Percentiles rank a stretch among this genome's conserved stretches.
These are phyloP conservation scores for Eimeria brunetti DNA, from an alignment of 169 alveolate species.

Conservation along the genomic window DNA sequence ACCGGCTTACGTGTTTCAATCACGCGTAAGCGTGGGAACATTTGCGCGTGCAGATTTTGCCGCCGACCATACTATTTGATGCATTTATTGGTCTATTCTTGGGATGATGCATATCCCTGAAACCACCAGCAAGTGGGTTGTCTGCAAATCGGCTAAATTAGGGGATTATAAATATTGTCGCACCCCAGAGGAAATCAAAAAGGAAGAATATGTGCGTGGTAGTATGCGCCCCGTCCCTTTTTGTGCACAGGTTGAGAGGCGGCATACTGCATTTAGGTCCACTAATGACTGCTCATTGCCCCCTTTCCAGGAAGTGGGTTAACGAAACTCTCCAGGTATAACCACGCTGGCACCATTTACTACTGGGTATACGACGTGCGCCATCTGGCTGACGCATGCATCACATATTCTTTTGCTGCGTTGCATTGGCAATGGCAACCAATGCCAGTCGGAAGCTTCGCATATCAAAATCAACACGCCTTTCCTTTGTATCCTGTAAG, in stretches of 20 bases:
- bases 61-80: too few species aligned
- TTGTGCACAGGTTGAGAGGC: background rate
- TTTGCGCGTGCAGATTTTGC: too few species aligned
- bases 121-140: background rate
- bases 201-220: background rate
- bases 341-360: background rate
- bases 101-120: background rate
- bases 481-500: background rate
- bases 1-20: background rate
- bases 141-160: background rate
- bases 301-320: background rate
- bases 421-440: background rate
- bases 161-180: background rate
- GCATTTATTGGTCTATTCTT: background rate
- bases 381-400: background rate
- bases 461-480: background rate
- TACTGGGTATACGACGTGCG: background rate
- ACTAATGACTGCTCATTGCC: background rate
- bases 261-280: background rate
- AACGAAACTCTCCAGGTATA: background rate
- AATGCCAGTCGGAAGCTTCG: background rate
- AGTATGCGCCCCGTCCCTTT: background rate
- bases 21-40: too few species aligned
- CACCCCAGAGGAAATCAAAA: background rate
- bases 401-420: background rate